Evolutionary conservation across 2,329 filamentous ascomycete genomes (phyloP).

Genomic region (Fusarium abutilonis): DNA sequence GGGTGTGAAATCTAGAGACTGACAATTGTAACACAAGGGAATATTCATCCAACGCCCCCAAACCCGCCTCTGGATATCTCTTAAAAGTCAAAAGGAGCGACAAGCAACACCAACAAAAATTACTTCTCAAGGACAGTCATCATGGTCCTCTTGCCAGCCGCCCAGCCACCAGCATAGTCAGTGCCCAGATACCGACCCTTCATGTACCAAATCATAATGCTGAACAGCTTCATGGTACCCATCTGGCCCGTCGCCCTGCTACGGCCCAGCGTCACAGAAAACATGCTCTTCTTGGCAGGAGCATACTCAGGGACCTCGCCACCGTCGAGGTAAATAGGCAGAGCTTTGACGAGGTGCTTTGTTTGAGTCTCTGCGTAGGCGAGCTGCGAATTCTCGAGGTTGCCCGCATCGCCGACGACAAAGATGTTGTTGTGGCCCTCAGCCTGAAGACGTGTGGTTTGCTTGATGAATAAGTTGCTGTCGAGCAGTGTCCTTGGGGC

Average conservation of each 20-base stretch:
- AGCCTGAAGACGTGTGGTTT: conserved; percentile 52
- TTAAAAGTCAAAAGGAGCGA: not conserved
- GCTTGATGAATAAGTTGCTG: conserved; percentile 48
- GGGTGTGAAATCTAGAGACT: not conserved
- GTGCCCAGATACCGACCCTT: conserved; percentile 54
- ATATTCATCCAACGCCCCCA: conserved; percentile 6
- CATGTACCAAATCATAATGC: conserved; percentile 51
- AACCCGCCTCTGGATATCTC: conserved; percentile 1
- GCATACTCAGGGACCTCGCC: conserved; percentile 47
- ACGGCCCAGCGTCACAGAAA: conserved; percentile 54
- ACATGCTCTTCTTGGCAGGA: conserved; percentile 45
- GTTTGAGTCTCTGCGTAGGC: conserved; percentile 48
- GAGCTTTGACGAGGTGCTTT: conserved; percentile 48
- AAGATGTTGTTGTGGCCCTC: conserved; percentile 55
- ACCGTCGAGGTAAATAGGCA: conserved; percentile 49
- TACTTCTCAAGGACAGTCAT: conserved; percentile 48
- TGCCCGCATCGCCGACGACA: conserved; percentile 56
- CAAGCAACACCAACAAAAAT: not conserved
- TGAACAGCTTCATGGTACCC: conserved; percentile 51
- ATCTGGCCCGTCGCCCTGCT: conserved; percentile 53
- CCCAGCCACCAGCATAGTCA: conserved; percentile 45
- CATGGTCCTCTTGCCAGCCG: conserved; percentile 50
- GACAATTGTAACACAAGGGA: conserved; percentile 4
- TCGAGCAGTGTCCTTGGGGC: conserved; percentile 52
- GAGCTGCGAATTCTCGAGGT: conserved; percentile 52